phyloP scores from a whole-genome alignment of 78 protist species.

The Chrysochromulina parva region DNA sequence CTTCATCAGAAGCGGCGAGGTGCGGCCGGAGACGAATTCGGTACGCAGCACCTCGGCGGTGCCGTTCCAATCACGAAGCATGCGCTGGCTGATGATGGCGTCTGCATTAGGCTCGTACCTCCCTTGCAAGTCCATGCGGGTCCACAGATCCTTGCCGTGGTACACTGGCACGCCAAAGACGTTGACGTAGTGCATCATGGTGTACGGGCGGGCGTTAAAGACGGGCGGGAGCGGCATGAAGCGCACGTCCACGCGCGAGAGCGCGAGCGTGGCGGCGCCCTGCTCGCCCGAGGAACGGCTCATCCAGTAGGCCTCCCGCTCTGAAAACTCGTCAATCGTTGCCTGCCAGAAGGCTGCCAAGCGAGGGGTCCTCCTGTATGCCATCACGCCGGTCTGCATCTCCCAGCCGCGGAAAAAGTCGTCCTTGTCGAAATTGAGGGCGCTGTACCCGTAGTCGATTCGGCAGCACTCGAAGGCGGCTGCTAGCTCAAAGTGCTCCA shows the following conservation, averaged over 20 bases:
- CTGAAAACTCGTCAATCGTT: too few relatives aligned
- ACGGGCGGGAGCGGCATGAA: neutral
- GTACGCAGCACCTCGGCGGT: too few relatives aligned
- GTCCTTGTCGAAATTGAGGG: neutral
- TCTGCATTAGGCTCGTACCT: too few relatives aligned
- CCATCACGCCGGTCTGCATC: conserved; percentile 16
- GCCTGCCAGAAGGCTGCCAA: neutral
- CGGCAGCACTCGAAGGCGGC: conserved; percentile 18
- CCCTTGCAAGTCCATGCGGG: too few relatives aligned
- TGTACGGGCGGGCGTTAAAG: conserved; percentile 2
- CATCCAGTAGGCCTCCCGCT: too few relatives aligned
- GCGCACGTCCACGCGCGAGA: neutral
- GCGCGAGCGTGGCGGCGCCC: neutral
- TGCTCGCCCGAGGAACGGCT: neutral
- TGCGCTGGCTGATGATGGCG: too few relatives aligned
- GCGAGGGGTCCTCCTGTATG: neutral
- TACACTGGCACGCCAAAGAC: neutral
- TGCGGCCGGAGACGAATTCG: too few relatives aligned
- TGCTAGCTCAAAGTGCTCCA: neutral
- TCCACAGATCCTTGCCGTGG: neutral
- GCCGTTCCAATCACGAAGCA: too few relatives aligned
- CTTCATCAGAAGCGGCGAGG: too few relatives aligned
- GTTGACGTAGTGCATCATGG: neutral
- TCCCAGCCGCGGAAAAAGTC: neutral
- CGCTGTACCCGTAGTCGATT: neutral